Base-by-base conservation (phyloP, 2,329 filamentous ascomycete species). In the Hypocreales sp. region DNA sequence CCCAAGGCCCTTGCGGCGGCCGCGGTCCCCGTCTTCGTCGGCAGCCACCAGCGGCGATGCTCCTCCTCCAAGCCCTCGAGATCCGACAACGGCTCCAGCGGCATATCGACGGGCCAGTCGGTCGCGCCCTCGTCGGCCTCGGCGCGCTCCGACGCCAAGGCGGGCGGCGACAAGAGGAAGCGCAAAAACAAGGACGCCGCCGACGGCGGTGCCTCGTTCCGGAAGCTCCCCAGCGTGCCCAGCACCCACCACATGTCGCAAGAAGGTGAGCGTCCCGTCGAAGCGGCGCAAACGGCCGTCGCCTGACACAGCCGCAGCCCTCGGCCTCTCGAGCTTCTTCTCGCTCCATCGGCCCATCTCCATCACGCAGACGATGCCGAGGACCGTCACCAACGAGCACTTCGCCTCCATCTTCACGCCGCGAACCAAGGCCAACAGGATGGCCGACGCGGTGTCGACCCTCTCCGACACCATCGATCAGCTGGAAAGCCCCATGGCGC, bases 261-360 rank as follows among this genome's bases (percentile, higher is more conserved):
- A 45, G 64, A 72, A 52, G 71, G 77, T 79, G 51, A 19, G 61
- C n/a, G 5, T 3, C n/a, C 2, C 7, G n/a, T n/a, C n/a, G n/a
- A n/a, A n/a, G n/a, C n/a, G n/a, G n/a, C n/a, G n/a, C n/a, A n/a
- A n/a, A n/a, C n/a, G n/a, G n/a, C n/a, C n/a, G n/a, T n/a, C n/a
- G n/a, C n/a, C n/a, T n/a, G n/a, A n/a, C n/a, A n/a, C n/a, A n/a
- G n/a, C n/a, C n/a, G 5, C 39, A 95, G 90, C 92, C 46, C 67
- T 95, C 34, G 77, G 79, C 36, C 64, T 93, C 24, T 90, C 87
- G 7, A 79, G 79, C 33, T 95, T 98, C 65, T 95, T 95, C 62
- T 92, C 86, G 36, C 78, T 92, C 39, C 83, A 98, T 56, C 76
- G 90, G 35, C 90, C 90, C 24, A 87, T 98, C 45, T 92, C 83